Base-by-base conservation (phyloP, 768 basidiomycete species). In the Kwoniella dendrophila region DNA sequence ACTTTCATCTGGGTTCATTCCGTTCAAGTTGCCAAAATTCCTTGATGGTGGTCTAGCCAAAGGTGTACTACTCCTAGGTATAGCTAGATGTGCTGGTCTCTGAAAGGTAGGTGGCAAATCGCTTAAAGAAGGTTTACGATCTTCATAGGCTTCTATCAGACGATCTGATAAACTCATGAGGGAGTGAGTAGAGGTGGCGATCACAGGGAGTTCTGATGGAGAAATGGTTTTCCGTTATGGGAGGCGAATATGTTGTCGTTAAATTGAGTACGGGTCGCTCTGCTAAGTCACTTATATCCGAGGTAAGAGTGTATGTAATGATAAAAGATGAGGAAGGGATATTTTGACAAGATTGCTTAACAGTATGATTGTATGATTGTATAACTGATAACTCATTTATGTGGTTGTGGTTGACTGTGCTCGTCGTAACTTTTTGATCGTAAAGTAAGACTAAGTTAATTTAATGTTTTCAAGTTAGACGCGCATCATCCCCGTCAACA, bases 91-190 rank as follows among this genome's bases (percentile, higher is more conserved):
- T 22, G 56, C 33, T 16, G 65, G 68, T 47, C 65, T 50, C 33
- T 36, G 41, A 26, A 45, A 51, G 24, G 60, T 36, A 16, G 50
- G 40, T 29, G 58, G 41, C 49, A 54, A 8, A 33, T 34, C 41
- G 10, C 41, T 18, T 12, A 54, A 30, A 49, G 61, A 55, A 20
- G 51, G 60, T 26, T 48, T 67, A 48, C 44, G 68, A 50, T 56
- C 58, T 44, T 72, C 73, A 66, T 70, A 69, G 20, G 64, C 41
- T 33, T 74, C 69, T 33, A 78, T 36, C 14, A 78, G 67, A 54
- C 68, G 74, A 26, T 61, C 53, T 7, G 76, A 71, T 27, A 73
- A 69, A 52, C 60, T 63, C 74, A 76, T 76, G 14, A 29, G 24
- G 56, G 18, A 27, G 50, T 54, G 30, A 32, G 54, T n/a, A 32